Evolutionary conservation across 108 stramenopile species (phyloP).

Genomic region (Aurantiochytrium sp.): DNA sequence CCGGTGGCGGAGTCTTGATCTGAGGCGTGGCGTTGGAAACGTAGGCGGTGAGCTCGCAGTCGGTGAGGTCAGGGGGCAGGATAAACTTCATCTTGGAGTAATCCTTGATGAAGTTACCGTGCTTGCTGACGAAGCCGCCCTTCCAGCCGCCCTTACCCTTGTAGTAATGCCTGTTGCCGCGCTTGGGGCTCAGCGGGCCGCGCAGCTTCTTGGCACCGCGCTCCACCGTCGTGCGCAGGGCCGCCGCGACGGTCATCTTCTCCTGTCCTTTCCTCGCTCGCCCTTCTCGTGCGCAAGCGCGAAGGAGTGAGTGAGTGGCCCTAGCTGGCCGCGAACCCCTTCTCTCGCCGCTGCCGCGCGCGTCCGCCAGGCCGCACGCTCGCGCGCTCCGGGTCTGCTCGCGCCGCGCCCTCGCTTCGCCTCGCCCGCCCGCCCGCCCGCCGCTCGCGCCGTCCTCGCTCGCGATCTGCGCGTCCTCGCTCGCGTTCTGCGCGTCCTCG

Average conservation of each 20-base stretch:
- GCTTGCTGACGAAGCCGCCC: not conserved
- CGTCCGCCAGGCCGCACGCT: no score
- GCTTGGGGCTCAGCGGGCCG: not conserved
- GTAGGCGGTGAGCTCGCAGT: not conserved
- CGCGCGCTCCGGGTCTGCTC: not conserved
- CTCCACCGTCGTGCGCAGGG: not conserved
- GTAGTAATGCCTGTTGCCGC: not conserved
- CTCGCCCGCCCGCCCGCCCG: not conserved
- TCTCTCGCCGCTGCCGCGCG: no score
- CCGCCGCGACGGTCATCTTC: not conserved
- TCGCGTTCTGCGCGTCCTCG: no score
- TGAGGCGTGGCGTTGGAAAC: not conserved
- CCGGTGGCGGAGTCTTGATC: not conserved
- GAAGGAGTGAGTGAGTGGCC: no score
- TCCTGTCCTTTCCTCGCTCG: not conserved
- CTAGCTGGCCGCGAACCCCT: no score
- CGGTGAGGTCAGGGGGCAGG: not conserved
- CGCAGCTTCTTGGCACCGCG: not conserved
- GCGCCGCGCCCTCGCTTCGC: not conserved
- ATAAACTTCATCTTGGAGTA: conserved; percentile 1
- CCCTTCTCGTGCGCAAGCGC: no score
- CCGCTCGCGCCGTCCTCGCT: no score
- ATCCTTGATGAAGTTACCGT: not conserved
- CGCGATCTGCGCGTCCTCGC: no score
- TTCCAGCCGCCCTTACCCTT: conserved; percentile 19